phyloP scores from a whole-genome alignment of 2,329 filamentous ascomycete genomes.

The Akanthomyces lecanii region DNA sequence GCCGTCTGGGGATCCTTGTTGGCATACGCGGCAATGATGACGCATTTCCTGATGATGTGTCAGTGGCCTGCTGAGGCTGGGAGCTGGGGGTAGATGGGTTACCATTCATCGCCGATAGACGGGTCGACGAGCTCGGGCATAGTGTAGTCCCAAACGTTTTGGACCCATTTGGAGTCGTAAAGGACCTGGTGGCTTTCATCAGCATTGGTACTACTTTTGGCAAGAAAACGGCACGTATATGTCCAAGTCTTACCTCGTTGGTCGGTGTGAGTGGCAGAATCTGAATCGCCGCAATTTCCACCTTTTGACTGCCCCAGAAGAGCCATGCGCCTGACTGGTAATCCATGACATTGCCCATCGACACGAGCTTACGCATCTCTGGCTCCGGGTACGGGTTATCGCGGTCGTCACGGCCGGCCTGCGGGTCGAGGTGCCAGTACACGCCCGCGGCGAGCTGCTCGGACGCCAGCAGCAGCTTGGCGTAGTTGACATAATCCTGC shows the following conservation, averaged over 20 bases:
- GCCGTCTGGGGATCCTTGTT: conserved; percentile 24
- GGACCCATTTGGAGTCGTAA: conserved; percentile 23
- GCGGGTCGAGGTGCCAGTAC: conserved; percentile 25
- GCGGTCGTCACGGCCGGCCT: conserved; percentile 19
- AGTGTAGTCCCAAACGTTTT: conserved; percentile 24
- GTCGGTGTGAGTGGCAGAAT: conserved; percentile 8
- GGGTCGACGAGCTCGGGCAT: conserved; percentile 22
- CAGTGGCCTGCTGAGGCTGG: neutral
- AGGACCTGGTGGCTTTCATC: conserved; percentile 15
- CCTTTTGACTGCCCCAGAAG: conserved; percentile 17
- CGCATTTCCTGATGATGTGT: conserved; percentile 19
- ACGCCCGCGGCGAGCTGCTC: conserved; percentile 22
- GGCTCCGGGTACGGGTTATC: conserved; percentile 25
- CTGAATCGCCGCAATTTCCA: conserved; percentile 12
- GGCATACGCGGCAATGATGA: conserved; percentile 24
- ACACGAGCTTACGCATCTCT: conserved; percentile 19
- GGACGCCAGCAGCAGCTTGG: conserved; percentile 24
- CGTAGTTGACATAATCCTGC: conserved; percentile 24
- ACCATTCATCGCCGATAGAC: conserved; percentile 23
- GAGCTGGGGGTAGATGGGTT: neutral
- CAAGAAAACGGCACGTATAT: neutral
- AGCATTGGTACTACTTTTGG: neutral
- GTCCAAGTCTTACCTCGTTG: neutral
- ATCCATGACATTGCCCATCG: conserved; percentile 25
- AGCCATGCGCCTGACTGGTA: conserved; percentile 24